Base-by-base conservation (phyloP, 345 rosid genomes). In the Moringa oleifera region DNA sequence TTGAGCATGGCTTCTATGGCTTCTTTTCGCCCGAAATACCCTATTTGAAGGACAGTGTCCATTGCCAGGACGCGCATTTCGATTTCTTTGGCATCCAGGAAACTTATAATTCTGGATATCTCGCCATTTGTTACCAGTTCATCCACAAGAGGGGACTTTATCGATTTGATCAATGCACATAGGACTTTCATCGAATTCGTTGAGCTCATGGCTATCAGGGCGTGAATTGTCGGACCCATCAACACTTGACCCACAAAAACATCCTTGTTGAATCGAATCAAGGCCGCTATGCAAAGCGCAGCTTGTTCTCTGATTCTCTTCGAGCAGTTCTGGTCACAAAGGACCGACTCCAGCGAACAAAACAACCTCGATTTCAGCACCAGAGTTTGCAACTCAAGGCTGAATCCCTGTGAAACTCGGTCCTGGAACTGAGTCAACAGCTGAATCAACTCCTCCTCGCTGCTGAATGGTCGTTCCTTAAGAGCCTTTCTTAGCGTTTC, bases 241-340 rank as follows among this genome's bases (percentile, higher is more conserved):
- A 61, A 15, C 50, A 85, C 78, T 72, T 84, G 83, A 28, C 90
- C 95, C 22, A 73, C 87, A 21, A 87, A 87, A 6, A 85, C 95
- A 57, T 85, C 90, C 66, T 85, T 83, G 78, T 87, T 87, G 71
- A 87, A 87, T 50, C 65, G 63, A 51, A 87, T 79, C 70, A 87
- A 65, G 15, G 82, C 76, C 0, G 78, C 68, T 1, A 85, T 46
- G 12, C 71, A 71, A 31, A 59, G 77, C 1, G 81, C 90, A 2
- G 81, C 73, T 10, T 68, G 62, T 62, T 87, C 90, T 58, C 84
- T 58, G 25, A 76, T 52, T 64, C 71, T 68, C 10, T 28, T 74
- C 9, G 82, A 64, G 53, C 63, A 62, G 28, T 41, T 67, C 8
- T 76, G 63, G 28, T 79, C 67, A 4, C 85, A 78, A 2, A 85